Evolutionary conservation across 2,329 filamentous ascomycete species (phyloP), one percentile per base, ranked within the genome.

Genomic region (Parasarocladium wereldwijsianum): DNA sequence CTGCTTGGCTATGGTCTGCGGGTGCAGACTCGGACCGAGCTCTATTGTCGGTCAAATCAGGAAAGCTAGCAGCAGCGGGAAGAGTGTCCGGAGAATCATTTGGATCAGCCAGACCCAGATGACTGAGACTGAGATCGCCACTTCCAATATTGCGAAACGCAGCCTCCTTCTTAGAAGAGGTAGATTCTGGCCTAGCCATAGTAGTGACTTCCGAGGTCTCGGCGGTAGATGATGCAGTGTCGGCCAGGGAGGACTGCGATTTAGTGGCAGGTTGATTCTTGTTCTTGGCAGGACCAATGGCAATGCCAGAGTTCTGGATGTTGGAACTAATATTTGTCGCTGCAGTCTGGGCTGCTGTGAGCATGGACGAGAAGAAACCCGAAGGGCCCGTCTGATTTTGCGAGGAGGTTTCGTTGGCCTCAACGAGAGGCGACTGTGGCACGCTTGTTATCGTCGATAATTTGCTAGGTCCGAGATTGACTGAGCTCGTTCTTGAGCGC

Each of bases 261-360:
- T 50, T 50, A 12, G 33, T 39, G 11, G 40, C 35, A 18, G 41
- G 39, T 8, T 40, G 36, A 33, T 27, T 38, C 38, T 36, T 49
- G 45, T 32, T 54, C 49, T 50, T 54, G 33, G 53, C 56, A n/a
- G 35, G 26, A n/a, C 58, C 57, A n/a, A 68, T 66, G 6, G 61
- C 55, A 31, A 71, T 62, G 17, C 63, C 62, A 4, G 65, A 68
- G 47, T 74, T 86, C 28, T 72, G 70, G 26, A 94, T 76, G 27
- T 76, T 83, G 38, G 69, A 82, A 41, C 68, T 83, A 4, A 86
- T 51, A 12, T 71, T 75, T 39, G 62, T 84, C 10, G 86, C 85
- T 24, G 87, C 87, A 65, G 79, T 94, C 52, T 96, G 87, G 12
- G 90, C 90, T 26, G 79, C 87, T 23, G 84, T 87, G 39, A 98